Base-by-base conservation (phyloP, 2,329 filamentous ascomycete genomes). In the Pseudocercospora pini-densiflorae region DNA sequence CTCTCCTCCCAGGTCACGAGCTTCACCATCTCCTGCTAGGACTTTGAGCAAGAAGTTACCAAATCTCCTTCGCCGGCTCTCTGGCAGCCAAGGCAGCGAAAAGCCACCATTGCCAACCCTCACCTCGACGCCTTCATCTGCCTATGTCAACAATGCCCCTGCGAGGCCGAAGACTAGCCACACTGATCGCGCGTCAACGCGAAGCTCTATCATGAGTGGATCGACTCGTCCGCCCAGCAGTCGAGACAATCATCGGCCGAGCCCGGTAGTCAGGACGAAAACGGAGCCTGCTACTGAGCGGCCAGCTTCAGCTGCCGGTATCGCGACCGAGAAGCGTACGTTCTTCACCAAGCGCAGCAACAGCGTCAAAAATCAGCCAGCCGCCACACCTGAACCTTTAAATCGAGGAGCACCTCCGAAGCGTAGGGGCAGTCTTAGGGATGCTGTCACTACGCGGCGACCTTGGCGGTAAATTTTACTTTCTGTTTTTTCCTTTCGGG, bases 21-120 rank as follows among this genome's bases (percentile, higher is more conserved):
- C 66, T 14, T 73, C 72, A 10, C 59, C 71, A 7, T 74, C 74
- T 21, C 74, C 74, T 45, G 72, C 65, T 16, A 67, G 69, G 21
- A 71, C 70, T 12, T 63, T 77, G 3, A 65, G 69, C 36, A 76
- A 77, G 61, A 74, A 71, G 60, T 75, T 75, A 12, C 75, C 74
- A 40, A 69, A 66, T 33, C 69, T 78, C 58, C 73, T 78, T 67
- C 71, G 76, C 40, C 76, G 77, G 23, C 71, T 76, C 63, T 77
- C 72, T 63, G 75, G 72, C 62, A 74, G 69, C 23, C 64, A 70
- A 29, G 53, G 64, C 24, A 61, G 66, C 47, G 70, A 71, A 24
- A 62, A 63, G 31, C 62, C 70, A 27, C 61, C 66, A 5, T 43
- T 71, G 53, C 70, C 70, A 14, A 71, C 67, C 1, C 57, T 71